Evolutionary conservation across 116 monocot genomes (phyloP).

Genomic region (Zostera marina): DNA sequence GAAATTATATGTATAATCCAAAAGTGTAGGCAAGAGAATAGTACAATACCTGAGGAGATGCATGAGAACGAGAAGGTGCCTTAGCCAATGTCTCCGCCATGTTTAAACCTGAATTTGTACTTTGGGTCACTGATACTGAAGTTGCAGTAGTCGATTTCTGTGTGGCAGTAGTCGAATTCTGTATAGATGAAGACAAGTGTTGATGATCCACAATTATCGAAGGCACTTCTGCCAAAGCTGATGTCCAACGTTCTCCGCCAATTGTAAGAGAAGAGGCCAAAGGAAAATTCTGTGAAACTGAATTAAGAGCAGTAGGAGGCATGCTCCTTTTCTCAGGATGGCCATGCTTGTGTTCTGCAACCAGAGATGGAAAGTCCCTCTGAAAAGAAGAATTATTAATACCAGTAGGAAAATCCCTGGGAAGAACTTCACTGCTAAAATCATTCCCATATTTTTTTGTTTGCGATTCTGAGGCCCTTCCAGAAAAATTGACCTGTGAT

Average conservation of each 20-base stretch:
- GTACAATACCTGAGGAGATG: slow-evolving; percentile 61
- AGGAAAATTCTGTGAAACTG: slow-evolving; percentile 27
- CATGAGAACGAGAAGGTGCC: slow-evolving; percentile 30
- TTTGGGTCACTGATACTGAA: slow-evolving; percentile 4
- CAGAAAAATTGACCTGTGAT: slow-evolving; percentile 31
- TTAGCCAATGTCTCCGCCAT: slow-evolving; percentile 93
- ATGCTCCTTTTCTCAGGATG: slow-evolving; percentile 24
- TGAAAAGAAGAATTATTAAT: slow-evolving; percentile 36
- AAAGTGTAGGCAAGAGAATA: background rate
- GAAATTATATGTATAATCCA: background rate
- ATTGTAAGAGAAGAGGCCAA: slow-evolving; percentile 13
- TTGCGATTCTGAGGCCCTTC: slow-evolving; percentile 17
- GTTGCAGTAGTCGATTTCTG: background rate
- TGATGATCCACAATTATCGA: too few species aligned
- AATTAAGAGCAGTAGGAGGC: slow-evolving; percentile 32
- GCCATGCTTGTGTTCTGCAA: slow-evolving; percentile 43
- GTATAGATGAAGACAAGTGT: background rate
- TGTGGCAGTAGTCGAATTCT: background rate
- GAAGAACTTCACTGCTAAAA: slow-evolving; percentile 6
- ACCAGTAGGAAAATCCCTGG: slow-evolving; percentile 7
- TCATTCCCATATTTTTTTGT: slow-evolving; percentile 21
- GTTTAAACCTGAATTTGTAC: slow-evolving; percentile 26
- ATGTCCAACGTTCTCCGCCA: slow-evolving; percentile 48
- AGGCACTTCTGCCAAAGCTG: slow-evolving; percentile 40
- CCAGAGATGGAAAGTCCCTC: slow-evolving; percentile 65